Conservation (phyloP, 2,329 filamentous ascomycete genomes). For the Thielaviopsis euricoi region DNA sequence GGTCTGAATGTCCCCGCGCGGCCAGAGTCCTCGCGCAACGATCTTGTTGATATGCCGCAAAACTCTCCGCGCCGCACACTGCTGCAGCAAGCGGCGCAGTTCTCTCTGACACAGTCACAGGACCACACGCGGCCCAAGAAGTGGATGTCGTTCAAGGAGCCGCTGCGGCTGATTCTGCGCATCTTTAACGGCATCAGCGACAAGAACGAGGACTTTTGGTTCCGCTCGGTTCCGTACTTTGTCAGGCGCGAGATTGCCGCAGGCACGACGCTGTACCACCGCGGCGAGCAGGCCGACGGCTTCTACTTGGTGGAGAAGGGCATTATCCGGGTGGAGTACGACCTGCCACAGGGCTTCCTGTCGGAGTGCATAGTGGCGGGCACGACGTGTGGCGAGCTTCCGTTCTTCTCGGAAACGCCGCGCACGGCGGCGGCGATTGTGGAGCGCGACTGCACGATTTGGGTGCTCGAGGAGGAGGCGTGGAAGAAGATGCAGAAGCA, state of each 20-base stretch:
- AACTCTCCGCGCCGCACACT: slow-evolving; percentile 70
- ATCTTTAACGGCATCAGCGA: slow-evolving; percentile 81
- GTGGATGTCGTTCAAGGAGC: slow-evolving; percentile 80
- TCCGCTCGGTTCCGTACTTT: slow-evolving; percentile 63
- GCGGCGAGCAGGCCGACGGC: slow-evolving; percentile 59
- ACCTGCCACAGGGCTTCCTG: slow-evolving; percentile 74
- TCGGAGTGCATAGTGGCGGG: slow-evolving; percentile 88
- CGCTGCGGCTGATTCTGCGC: slow-evolving; percentile 78
- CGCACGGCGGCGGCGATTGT: slow-evolving; percentile 76
- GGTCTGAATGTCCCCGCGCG: slow-evolving; percentile 32
- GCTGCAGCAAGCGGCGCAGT: slow-evolving; percentile 58
- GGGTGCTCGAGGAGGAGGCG: slow-evolving; percentile 55
- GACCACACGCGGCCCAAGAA: slow-evolving; percentile 43
- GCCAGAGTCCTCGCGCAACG: slow-evolving; percentile 14
- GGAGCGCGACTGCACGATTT: slow-evolving; percentile 66
- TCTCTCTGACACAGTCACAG: slow-evolving; percentile 38
- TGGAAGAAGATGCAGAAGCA: slow-evolving; percentile 60
- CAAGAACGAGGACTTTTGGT: slow-evolving; percentile 93
- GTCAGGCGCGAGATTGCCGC: slow-evolving; percentile 46
- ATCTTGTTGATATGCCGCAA: slow-evolving; percentile 27
- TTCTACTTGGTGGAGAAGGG: slow-evolving; percentile 88
- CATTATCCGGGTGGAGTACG: slow-evolving; percentile 78
- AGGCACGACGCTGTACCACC: slow-evolving; percentile 59
- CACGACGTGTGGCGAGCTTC: slow-evolving; percentile 87
- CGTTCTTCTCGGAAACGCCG: slow-evolving; percentile 84